These are phyloP conservation scores for Tricharina praecox DNA, from an alignment of 495 filamentous ascomycete species.

Conservation along the genomic window DNA sequence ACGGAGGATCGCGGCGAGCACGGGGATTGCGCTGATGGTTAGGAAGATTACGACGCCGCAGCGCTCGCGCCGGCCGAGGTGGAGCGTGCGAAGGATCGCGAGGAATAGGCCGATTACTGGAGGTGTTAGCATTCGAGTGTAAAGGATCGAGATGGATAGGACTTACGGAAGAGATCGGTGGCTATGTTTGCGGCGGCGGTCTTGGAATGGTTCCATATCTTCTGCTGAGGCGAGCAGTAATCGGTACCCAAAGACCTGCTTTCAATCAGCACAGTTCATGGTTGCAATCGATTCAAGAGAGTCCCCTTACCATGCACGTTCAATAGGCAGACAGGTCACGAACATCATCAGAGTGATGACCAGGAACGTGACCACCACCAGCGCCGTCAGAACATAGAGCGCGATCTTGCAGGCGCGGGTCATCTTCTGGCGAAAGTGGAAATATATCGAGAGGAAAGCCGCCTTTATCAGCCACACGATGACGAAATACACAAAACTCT, in stretches of 20 bases:
- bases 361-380: neutral
- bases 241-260: neutral
- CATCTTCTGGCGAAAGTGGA: neutral
- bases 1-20: neutral
- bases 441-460: slow-evolving; percentile 1
- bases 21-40: neutral
- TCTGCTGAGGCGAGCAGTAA: slow-evolving; percentile 1
- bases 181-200: slow-evolving; percentile 3
- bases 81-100: neutral
- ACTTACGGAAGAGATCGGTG: neutral
- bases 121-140: too few species aligned
- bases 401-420: neutral
- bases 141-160: too few species aligned
- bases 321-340: neutral
- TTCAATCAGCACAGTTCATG: too few species aligned
- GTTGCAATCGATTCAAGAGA: neutral
- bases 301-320: neutral
- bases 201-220: slow-evolving; percentile 5
- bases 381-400: neutral
- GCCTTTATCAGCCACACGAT: slow-evolving; percentile 4
- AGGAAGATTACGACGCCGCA: slow-evolving; percentile 1
- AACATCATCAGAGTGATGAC: neutral
- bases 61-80: neutral
- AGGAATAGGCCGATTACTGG: neutral
- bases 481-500: slow-evolving; percentile 4